Evolutionary conservation across 441 rosid species (phyloP).

Genomic region (Populus tomentosa): DNA sequence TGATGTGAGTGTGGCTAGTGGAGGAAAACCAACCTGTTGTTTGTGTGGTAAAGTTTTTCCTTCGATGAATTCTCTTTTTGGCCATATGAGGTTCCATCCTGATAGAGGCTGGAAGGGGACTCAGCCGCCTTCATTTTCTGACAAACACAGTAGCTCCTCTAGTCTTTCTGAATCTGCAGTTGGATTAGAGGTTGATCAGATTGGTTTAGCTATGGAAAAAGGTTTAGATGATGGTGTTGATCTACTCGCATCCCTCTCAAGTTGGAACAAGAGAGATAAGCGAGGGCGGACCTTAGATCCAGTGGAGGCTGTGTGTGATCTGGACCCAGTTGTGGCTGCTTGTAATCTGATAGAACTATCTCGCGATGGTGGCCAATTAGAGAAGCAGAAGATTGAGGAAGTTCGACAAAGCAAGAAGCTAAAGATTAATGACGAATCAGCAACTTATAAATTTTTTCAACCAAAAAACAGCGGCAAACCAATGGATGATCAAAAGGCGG

Average conservation of each 20-base stretch:
- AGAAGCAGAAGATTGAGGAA: not conserved
- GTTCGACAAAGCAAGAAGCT: not conserved
- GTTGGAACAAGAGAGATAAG: not conserved
- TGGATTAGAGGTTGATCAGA: not conserved
- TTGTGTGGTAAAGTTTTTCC: slow-evolving; percentile 35
- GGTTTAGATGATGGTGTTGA: not conserved
- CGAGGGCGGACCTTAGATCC: slow-evolving; percentile 5
- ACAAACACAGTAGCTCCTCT: not conserved
- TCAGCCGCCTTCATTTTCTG: slow-evolving; percentile 21
- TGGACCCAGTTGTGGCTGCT: slow-evolving; percentile 1
- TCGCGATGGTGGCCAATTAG: not conserved
- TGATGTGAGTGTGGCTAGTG: not conserved
- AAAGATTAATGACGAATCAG: not conserved
- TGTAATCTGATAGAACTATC: not conserved
- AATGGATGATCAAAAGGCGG: not conserved
- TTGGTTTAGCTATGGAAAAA: not conserved
- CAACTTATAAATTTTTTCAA: not conserved
- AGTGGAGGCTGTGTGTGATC: not conserved
- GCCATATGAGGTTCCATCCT: slow-evolving; percentile 62
- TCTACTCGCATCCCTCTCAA: not conserved
- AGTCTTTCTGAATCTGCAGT: not conserved
- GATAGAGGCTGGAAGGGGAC: slow-evolving; percentile 41
- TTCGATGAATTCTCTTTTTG: slow-evolving; percentile 43
- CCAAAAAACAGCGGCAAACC: not conserved
- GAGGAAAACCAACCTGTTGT: slow-evolving; percentile 18